A percentile compares a stretch with the other conserved stretches of the same genome.
These are phyloP conservation scores for Fomitiporia mediterranea DNA, from an alignment of 1,284 basidiomycete species.

Conservation along the genomic window DNA sequence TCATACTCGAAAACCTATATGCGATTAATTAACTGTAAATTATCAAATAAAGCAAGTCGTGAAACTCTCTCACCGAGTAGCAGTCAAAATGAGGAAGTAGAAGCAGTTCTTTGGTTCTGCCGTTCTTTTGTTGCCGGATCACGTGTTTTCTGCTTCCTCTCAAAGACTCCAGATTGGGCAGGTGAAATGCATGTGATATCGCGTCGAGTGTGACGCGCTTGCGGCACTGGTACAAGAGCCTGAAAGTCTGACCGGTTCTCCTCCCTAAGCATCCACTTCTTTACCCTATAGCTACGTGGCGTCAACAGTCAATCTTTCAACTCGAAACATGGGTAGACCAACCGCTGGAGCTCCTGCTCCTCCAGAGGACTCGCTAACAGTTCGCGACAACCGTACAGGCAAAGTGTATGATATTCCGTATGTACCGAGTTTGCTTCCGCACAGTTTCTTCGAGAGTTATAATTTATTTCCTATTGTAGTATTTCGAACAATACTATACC, in stretches of 20 bases:
- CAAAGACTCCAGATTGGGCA: too few relatives aligned
- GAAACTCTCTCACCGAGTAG: too few relatives aligned
- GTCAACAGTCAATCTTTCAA: neutral
- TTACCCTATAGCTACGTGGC: neutral
- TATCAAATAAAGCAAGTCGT: too few relatives aligned
- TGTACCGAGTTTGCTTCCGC: slow-evolving; percentile 29
- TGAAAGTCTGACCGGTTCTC: neutral
- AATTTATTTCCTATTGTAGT: slow-evolving; percentile 33
- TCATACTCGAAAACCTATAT: too few relatives aligned
- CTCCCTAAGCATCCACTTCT: neutral
- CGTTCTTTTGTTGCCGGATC: too few relatives aligned
- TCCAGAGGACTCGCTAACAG: slow-evolving; percentile 47
- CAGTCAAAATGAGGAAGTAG: too few relatives aligned
- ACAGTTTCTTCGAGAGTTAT: neutral
- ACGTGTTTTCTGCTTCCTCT: too few relatives aligned
- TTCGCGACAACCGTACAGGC: slow-evolving; percentile 82
- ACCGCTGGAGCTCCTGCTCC: neutral
- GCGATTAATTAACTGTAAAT: too few relatives aligned
- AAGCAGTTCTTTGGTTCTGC: too few relatives aligned
- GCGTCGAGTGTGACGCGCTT: too few relatives aligned
- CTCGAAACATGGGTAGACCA: slow-evolving; percentile 12
- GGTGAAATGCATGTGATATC: too few relatives aligned
- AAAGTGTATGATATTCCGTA: slow-evolving; percentile 73
- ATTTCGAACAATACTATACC: slow-evolving; percentile 72
- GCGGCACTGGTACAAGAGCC: too few relatives aligned